Percentiles rank a stretch among this genome's conserved stretches.
These are phyloP conservation scores for Podila clonocystis DNA, from an alignment of 192 early-diverging fungal genomes.

Conservation along the genomic window DNA sequence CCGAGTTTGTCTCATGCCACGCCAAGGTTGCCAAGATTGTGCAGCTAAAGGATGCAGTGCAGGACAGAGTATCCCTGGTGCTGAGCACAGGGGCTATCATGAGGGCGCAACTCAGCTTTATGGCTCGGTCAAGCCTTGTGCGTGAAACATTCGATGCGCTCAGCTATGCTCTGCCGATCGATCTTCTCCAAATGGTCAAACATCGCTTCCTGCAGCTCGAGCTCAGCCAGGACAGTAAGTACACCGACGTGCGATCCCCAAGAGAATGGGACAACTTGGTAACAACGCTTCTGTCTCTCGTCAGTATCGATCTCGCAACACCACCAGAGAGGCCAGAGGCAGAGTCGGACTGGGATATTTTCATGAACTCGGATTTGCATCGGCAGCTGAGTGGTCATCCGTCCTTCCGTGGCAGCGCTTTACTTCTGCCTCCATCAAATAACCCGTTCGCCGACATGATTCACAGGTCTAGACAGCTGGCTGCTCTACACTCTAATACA, in stretches of 20 bases:
- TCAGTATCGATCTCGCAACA: background rate
- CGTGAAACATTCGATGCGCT: constrained; percentile 49
- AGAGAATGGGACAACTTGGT: constrained; percentile 56
- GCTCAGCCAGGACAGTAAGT: constrained; percentile 16
- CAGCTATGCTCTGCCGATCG: constrained; percentile 46
- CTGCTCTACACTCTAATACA: background rate
- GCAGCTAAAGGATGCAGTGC: constrained; percentile 50
- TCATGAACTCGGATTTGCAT: constrained; percentile 21
- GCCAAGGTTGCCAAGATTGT: constrained; percentile 13
- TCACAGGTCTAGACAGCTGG: constrained; percentile 12
- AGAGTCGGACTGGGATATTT: constrained; percentile 26
- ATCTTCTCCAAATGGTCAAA: constrained; percentile 33
- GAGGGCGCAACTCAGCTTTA: constrained; percentile 43
- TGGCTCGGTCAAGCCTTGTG: constrained; percentile 46
- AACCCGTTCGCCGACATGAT: constrained; percentile 19
- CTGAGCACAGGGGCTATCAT: constrained; percentile 28
- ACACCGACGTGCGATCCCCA: background rate
- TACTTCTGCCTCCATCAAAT: background rate
- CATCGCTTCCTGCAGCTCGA: constrained; percentile 44
- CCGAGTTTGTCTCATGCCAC: constrained; percentile 40
- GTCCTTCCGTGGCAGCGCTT: constrained; percentile 8
- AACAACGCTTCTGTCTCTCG: constrained; percentile 32
- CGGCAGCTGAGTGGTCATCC: constrained; percentile 16
- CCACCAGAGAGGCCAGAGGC: background rate
- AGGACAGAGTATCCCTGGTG: constrained; percentile 49